Percentiles rank a stretch among this genome's conserved stretches.
phyloP scores from a whole-genome alignment of 2,329 filamentous ascomycete genomes.

The Colletotrichum sp. region DNA sequence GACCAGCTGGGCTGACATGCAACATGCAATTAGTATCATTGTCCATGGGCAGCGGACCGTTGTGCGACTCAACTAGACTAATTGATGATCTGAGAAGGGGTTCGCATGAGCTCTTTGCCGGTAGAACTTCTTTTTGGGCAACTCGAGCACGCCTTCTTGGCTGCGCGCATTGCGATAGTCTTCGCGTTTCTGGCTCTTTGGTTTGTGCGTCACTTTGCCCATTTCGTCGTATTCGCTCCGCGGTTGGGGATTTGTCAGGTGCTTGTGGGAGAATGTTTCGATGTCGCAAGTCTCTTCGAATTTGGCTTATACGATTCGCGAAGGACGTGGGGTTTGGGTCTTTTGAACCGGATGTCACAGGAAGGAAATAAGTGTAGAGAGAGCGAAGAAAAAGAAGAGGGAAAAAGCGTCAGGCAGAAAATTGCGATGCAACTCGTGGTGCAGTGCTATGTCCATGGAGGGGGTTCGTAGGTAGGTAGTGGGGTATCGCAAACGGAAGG shows the following conservation, averaged over 20 bases:
- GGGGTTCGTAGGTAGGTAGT: neutral
- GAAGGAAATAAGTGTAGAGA: neutral
- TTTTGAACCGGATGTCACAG: neutral
- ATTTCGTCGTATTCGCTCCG: slow-evolving; percentile 31
- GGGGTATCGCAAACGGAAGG: slow-evolving; percentile 6
- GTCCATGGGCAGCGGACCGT: neutral
- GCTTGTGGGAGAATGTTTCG: neutral
- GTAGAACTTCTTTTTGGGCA: slow-evolving; percentile 96
- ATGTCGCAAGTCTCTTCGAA: neutral
- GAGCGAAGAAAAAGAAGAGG: neutral
- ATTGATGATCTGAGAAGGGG: slow-evolving; percentile 91
- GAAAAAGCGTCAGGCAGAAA: neutral
- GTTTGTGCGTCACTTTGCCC: slow-evolving; percentile 41
- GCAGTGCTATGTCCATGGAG: neutral
- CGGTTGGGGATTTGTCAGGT: neutral
- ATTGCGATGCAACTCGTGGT: neutral
- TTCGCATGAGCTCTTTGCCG: slow-evolving; percentile 96
- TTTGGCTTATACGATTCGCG: neutral
- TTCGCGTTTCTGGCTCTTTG: slow-evolving; percentile 70
- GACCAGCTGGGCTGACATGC: slow-evolving; percentile 71
- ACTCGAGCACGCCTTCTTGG: slow-evolving; percentile 58
- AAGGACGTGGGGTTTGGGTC: neutral
- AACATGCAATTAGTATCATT: neutral
- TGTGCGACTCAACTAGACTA: slow-evolving; percentile 72
- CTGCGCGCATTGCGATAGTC: slow-evolving; percentile 64